phyloP scores from a whole-genome alignment of 208 protist species.

The Trypanosomatidae sp. region DNA sequence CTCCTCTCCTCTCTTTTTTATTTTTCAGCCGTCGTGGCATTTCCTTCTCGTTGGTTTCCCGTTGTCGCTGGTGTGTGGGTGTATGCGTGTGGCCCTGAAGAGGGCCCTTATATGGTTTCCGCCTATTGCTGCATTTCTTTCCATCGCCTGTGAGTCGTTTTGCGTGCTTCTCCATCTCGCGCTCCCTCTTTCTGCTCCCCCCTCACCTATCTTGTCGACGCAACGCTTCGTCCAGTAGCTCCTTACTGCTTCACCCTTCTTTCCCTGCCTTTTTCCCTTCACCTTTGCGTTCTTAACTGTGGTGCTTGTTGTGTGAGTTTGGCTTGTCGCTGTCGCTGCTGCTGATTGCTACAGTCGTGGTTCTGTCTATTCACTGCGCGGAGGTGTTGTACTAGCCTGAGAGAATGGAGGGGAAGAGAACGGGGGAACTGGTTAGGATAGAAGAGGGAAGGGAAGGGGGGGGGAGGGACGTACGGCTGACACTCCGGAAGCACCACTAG shows the following conservation, averaged over 20 bases:
- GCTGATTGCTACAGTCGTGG: neutral
- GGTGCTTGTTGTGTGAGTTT: neutral
- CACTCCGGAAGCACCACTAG: neutral
- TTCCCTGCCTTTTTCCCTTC: neutral
- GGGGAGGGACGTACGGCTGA: neutral
- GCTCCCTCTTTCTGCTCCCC: neutral
- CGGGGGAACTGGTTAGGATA: neutral
- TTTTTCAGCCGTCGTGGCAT: neutral
- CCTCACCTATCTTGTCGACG: too few species aligned
- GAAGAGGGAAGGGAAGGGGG: neutral
- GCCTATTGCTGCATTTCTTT: neutral
- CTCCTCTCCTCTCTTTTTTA: neutral
- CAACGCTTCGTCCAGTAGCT: too few species aligned
- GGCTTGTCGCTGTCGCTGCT: neutral
- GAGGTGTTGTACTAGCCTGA: neutral
- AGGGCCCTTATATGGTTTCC: neutral
- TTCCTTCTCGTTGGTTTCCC: neutral
- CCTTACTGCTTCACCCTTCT: neutral
- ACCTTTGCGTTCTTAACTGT: neutral
- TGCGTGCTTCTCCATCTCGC: neutral
- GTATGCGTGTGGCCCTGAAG: neutral
- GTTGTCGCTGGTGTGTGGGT: neutral
- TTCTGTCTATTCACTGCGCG: neutral
- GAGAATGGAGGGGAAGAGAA: neutral
- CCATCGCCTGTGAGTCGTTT: neutral